Conservation (phyloP, 257 asterid genomes). For the Solanum habrochaites region DNA sequence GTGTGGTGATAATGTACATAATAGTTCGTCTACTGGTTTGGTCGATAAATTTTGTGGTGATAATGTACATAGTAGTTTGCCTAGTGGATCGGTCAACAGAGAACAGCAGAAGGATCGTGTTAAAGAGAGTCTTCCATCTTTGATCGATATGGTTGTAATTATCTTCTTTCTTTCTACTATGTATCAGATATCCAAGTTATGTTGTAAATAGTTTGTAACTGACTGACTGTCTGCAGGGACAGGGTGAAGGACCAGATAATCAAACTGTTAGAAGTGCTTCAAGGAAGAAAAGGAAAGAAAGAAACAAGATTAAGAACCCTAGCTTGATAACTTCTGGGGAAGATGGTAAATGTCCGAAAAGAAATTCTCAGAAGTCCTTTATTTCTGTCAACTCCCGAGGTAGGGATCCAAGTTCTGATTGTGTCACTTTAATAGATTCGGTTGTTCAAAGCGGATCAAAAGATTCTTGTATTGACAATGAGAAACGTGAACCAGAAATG, state of each 20-base stretch:
- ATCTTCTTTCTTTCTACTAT: constrained; percentile 24
- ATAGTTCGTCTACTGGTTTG: background rate
- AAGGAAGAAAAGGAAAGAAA: constrained; percentile 72
- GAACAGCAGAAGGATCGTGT: constrained; percentile 33
- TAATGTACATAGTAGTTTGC: constrained; percentile 24
- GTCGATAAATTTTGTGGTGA: background rate
- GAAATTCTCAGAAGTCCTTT: constrained; percentile 24
- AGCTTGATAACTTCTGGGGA: constrained; percentile 27
- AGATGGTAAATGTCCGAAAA: constrained; percentile 36
- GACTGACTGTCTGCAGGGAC: constrained; percentile 60
- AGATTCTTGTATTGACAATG: constrained; percentile 16
- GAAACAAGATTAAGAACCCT: constrained; percentile 48
- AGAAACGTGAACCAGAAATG: constrained; percentile 15
- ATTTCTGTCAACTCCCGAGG: constrained; percentile 21
- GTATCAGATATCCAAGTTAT: constrained; percentile 16
- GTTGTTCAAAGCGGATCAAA: constrained; percentile 18
- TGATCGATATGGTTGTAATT: constrained; percentile 55
- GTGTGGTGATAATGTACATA: constrained; percentile 4
- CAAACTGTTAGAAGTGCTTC: constrained; percentile 43
- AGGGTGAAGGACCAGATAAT: constrained; percentile 40
- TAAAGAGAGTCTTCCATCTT: constrained; percentile 27
- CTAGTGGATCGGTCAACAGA: constrained; percentile 17
- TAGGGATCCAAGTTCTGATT: constrained; percentile 25
- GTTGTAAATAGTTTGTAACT: constrained; percentile 41
- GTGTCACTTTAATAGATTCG: constrained; percentile 34